Conservation (phyloP, 2,329 filamentous ascomycete species). For the Knufia fluminis region DNA sequence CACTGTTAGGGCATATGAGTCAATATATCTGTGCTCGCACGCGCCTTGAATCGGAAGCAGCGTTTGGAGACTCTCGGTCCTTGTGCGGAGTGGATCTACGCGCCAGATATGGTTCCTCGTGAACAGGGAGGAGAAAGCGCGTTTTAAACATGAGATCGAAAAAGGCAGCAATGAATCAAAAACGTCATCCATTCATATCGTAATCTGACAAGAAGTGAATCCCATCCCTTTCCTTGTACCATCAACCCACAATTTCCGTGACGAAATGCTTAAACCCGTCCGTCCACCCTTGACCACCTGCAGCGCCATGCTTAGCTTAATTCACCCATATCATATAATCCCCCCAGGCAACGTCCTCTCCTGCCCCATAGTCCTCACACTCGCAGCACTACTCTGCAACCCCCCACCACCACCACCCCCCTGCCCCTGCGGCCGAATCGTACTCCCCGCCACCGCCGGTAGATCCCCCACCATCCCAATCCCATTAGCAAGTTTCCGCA, state of each 20-base stretch:
- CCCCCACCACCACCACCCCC: not conserved
- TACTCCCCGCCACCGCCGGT: not conserved
- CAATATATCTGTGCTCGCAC: no score
- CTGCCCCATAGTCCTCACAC: constrained; percentile 5
- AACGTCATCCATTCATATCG: not conserved
- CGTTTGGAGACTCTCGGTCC: no score
- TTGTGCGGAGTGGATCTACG: no score
- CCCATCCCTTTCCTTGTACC: not conserved
- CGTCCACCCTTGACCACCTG: not conserved
- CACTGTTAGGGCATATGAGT: no score
- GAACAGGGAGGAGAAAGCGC: not conserved
- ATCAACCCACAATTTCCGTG: not conserved
- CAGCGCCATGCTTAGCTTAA: not conserved
- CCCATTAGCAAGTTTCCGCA: constrained; percentile 53
- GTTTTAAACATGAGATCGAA: no score
- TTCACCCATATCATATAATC: not conserved
- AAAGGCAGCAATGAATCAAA: no score
- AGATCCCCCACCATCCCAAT: constrained; percentile 4
- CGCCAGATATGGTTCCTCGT: no score
- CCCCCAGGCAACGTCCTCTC: constrained; percentile 6
- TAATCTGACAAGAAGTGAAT: not conserved
- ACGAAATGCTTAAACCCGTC: not conserved
- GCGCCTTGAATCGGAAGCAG: no score
- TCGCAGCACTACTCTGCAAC: constrained; percentile 3
- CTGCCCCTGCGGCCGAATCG: not conserved